Base-by-base conservation (phyloP, 176 grass and related monocot species). In the Lolium rigidum region DNA sequence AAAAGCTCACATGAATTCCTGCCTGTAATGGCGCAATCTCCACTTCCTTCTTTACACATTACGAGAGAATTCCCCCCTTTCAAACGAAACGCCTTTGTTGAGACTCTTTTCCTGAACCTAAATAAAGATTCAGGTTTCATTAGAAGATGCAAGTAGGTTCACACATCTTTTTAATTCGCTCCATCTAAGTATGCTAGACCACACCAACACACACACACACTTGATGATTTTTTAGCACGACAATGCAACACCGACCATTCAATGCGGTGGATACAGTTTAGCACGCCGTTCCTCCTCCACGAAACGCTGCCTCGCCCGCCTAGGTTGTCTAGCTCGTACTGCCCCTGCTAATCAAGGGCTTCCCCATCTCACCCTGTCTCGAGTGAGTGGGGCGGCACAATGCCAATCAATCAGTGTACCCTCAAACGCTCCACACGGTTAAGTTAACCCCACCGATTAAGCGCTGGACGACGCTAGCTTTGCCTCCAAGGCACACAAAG, bases 21-120 rank as follows among this genome's bases (percentile, higher is more conserved):
- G 39, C 48, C 68, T 74, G 67, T 75, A 60, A 90, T 87, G 80
- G 58, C 75, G 89, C 68, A 61, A 80, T 83, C 6, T 74, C 74
- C 24, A 48, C 73, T 26, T 55, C 83, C 26, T 59, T 41, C 37
- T 71, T 46, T 70, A 44, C 37, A 10, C 37, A 82, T 5, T n/a
- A 54, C 79, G 61, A 55, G 13, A 61, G 21, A 61, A 24, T 26
- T 26, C 59, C 0, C 61, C n/a, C 10, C 11, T 25, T 64, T 64
- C 61, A 24, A 28, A 28, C 59, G 58, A 60, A 24, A n/a, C 10
- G 10, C 10, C 9, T 25, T 25, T 26, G 4, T 56, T 56, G 8
- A 54, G 51, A 15, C 78, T 3, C 58, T 76, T 55, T 70, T 77
- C 57, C 66, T 35, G 13, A 37, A 15, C 10, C 70, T 35, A 2